These are phyloP conservation scores for Chenopodium formosanum DNA, from an alignment of 148 eudicot species.

Conservation along the genomic window DNA sequence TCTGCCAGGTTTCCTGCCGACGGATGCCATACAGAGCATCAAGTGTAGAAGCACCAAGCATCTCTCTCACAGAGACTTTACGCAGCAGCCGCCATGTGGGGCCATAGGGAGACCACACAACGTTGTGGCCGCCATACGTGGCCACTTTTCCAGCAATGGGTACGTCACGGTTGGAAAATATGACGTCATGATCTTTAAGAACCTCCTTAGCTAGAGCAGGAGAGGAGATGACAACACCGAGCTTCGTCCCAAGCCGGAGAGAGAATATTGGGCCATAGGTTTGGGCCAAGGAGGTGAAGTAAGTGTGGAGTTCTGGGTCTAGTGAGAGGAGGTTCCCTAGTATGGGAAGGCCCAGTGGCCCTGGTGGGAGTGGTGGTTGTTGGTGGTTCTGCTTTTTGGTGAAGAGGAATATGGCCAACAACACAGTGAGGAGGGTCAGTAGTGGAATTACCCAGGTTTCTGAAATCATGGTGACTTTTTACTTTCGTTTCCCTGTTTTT, in stretches of 20 bases:
- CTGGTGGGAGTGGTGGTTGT: slow-evolving; percentile 46
- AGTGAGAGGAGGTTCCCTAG: slow-evolving; percentile 63
- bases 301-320: slow-evolving; percentile 57
- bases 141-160: slow-evolving; percentile 46
- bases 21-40: slow-evolving; percentile 45
- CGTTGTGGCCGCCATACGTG: slow-evolving; percentile 54
- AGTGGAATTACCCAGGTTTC: not conserved
- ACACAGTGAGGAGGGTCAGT: slow-evolving; percentile 13
- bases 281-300: slow-evolving; percentile 49
- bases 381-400: not conserved
- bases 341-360: slow-evolving; percentile 55
- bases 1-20: slow-evolving; percentile 40
- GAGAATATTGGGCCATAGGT: slow-evolving; percentile 55
- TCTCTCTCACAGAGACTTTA: slow-evolving; percentile 48
- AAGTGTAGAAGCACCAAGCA: slow-evolving; percentile 47
- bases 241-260: slow-evolving; percentile 52
- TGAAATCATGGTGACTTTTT: not conserved
- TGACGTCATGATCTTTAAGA: slow-evolving; percentile 50
- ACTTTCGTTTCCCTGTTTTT: no score
- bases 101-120: slow-evolving; percentile 62
- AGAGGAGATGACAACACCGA: slow-evolving; percentile 47
- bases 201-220: slow-evolving; percentile 52
- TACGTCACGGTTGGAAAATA: slow-evolving; percentile 70
- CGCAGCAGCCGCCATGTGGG: slow-evolving; percentile 62
- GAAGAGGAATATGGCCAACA: not conserved